Conservation (phyloP, 2,329 filamentous ascomycete genomes). For the Thielaviopsis populi region DNA sequence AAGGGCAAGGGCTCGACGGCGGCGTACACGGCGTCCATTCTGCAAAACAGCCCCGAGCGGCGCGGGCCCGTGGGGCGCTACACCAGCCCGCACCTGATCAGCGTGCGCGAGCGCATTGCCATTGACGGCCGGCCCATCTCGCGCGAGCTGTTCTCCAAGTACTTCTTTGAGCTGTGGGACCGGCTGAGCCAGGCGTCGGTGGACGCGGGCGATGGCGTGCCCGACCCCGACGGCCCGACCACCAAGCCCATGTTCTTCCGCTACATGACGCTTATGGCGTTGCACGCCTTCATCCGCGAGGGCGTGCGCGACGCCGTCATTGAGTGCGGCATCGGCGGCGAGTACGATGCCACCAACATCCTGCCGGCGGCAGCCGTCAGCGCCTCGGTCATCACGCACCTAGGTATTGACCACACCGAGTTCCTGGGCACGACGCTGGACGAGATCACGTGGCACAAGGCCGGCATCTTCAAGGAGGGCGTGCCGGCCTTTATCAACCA, state of each 20-base stretch:
- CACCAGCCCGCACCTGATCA: slow-evolving; percentile 73
- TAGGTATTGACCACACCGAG: slow-evolving; percentile 73
- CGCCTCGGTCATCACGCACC: slow-evolving; percentile 58
- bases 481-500: slow-evolving; percentile 27
- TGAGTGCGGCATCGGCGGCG: slow-evolving; percentile 88
- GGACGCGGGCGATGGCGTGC: slow-evolving; percentile 24
- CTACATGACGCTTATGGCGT: slow-evolving; percentile 74
- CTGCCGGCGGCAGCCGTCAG: slow-evolving; percentile 47
- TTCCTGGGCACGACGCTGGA: slow-evolving; percentile 68
- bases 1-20: slow-evolving; percentile 90
- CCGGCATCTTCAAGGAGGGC: slow-evolving; percentile 63
- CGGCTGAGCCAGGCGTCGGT: slow-evolving; percentile 30
- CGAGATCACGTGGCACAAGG: slow-evolving; percentile 82
- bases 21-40: slow-evolving; percentile 65
- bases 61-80: slow-evolving; percentile 51
- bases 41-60: slow-evolving; percentile 32
- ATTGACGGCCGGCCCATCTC: slow-evolving; percentile 59
- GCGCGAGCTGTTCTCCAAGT: slow-evolving; percentile 52
- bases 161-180: slow-evolving; percentile 80
- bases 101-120: slow-evolving; percentile 70
- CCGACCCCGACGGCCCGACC: slow-evolving; percentile 35
- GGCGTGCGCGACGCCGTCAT: slow-evolving; percentile 66
- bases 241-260: slow-evolving; percentile 86
- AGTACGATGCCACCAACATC: slow-evolving; percentile 86
- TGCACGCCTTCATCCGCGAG: slow-evolving; percentile 66